Conservation (phyloP, 768 basidiomycete genomes). For the Fibroporia radiculosa region DNA sequence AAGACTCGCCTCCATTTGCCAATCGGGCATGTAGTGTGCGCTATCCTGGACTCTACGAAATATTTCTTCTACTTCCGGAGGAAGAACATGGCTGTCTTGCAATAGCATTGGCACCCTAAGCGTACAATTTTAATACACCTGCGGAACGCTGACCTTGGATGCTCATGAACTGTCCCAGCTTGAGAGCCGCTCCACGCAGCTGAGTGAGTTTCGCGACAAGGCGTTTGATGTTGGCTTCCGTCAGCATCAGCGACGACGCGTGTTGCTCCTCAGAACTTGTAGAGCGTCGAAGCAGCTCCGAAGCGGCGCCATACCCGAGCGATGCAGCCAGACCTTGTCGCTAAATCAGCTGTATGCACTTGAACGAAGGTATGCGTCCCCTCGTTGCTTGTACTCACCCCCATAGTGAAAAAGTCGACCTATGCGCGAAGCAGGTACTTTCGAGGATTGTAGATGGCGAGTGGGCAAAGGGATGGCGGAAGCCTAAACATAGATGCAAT, state of each 20-base stretch:
- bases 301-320: conserved; percentile 80
- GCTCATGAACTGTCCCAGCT: conserved; percentile 95
- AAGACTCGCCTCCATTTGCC: conserved; percentile 83
- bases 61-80: conserved; percentile 81
- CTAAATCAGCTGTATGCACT: neutral
- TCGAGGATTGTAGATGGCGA: conserved; percentile 67
- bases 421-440: conserved; percentile 83
- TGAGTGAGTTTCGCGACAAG: conserved; percentile 88
- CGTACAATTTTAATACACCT: neutral
- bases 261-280: conserved; percentile 27
- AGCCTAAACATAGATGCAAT: neutral
- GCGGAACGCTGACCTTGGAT: conserved; percentile 62
- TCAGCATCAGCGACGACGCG: conserved; percentile 64
- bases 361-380: neutral
- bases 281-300: conserved; percentile 74
- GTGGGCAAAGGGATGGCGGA: conserved; percentile 3
- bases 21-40: conserved; percentile 98
- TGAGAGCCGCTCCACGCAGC: conserved; percentile 96
- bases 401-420: conserved; percentile 94
- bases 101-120: neutral
- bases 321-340: conserved; percentile 92
- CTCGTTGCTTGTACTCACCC: conserved; percentile 42
- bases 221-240: conserved; percentile 83
- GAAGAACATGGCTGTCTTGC: conserved; percentile 81
- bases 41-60: conserved; percentile 88